These are phyloP conservation scores for Geranium incanum DNA, from an alignment of 441 rosid genomes.

Conservation along the genomic window DNA sequence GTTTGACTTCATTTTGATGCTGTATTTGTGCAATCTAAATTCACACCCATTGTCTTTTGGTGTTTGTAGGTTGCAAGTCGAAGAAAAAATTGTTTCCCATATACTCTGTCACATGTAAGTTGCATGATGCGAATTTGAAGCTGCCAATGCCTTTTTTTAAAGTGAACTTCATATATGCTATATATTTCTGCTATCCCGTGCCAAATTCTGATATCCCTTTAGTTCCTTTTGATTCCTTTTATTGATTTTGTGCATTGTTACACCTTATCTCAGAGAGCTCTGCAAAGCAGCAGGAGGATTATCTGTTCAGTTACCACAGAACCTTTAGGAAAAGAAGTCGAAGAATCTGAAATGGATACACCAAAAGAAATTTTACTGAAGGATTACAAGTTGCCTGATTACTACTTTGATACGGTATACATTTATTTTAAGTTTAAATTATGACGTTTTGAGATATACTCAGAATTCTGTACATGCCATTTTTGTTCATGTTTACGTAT, in stretches of 20 bases:
- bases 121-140: background rate
- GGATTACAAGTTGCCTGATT: conserved; percentile 85
- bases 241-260: background rate
- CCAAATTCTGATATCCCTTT: background rate
- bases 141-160: background rate
- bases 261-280: conserved; percentile 38
- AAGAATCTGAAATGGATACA: conserved; percentile 67
- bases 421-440: conserved; percentile 5
- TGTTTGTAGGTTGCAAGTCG: conserved; percentile 35
- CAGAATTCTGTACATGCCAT: conserved; percentile 7
- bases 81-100: conserved; percentile 32
- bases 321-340: conserved; percentile 47
- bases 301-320: conserved; percentile 75
- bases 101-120: conserved; percentile 46
- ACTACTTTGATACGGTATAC: conserved; percentile 73
- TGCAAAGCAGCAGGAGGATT: conserved; percentile 39
- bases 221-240: background rate
- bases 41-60: conserved; percentile 2
- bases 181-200: background rate
- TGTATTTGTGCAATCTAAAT: conserved; percentile 1
- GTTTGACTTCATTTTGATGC: background rate
- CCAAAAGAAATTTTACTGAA: conserved; percentile 89
- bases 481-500: conserved; percentile 16
- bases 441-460: background rate
- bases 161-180: background rate